Evolutionary conservation across 2,329 filamentous ascomycete genomes (phyloP).

Genomic region (Colletotrichum orbiculare): DNA sequence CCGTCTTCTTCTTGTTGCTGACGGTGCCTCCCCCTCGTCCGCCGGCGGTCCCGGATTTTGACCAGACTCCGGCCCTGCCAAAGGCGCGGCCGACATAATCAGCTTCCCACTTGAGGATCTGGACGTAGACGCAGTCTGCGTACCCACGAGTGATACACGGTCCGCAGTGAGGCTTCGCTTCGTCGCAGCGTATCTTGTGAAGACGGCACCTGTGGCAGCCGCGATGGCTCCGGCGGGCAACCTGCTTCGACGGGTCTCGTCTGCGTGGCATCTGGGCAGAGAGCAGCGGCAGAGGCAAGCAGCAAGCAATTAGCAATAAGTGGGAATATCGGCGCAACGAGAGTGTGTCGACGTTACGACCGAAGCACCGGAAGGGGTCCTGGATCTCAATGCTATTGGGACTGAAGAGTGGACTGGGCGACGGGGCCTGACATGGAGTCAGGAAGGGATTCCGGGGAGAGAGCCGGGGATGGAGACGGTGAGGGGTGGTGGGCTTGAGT

Average conservation of each 20-base stretch:
- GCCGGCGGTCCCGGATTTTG: slow-evolving; percentile 34
- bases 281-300: background rate
- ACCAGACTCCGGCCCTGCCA: slow-evolving; percentile 45
- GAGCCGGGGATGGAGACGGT: slow-evolving; percentile 9
- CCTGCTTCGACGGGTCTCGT: slow-evolving; percentile 30
- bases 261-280: slow-evolving; percentile 24
- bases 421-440: slow-evolving; percentile 17
- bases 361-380: background rate
- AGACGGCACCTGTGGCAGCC: slow-evolving; percentile 41
- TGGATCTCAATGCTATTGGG: background rate
- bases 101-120: slow-evolving; percentile 43
- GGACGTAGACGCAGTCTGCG: slow-evolving; percentile 35
- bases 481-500: slow-evolving; percentile 1
- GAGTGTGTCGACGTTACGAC: background rate
- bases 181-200: slow-evolving; percentile 41
- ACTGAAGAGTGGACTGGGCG: slow-evolving; percentile 11
- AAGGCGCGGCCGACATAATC: slow-evolving; percentile 45
- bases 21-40: background rate
- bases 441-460: slow-evolving; percentile 1
- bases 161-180: slow-evolving; percentile 39
- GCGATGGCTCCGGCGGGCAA: slow-evolving; percentile 39
- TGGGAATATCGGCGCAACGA: background rate
- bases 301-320: background rate
- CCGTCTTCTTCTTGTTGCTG: slow-evolving; percentile 11
- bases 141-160: slow-evolving; percentile 38